Percentiles rank a stretch among this genome's conserved stretches.
These are phyloP conservation scores for Speleostelium caveatum DNA, from an alignment of 78 protist species.

Conservation along the genomic window DNA sequence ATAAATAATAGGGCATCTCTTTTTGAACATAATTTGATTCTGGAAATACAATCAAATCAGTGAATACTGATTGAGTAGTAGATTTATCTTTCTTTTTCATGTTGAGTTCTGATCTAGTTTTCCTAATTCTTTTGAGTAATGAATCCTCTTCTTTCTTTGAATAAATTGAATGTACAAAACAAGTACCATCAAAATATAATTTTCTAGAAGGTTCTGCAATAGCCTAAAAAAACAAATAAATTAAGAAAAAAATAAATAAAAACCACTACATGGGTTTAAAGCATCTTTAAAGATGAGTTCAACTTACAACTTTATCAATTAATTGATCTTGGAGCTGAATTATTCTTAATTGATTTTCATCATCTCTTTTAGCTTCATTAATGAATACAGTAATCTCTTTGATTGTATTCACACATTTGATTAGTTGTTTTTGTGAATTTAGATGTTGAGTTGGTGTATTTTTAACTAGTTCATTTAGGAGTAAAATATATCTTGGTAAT, in stretches of 20 bases:
- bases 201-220: slow-evolving; percentile 26
- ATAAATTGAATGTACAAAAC: slow-evolving; percentile 17
- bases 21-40: slow-evolving; percentile 14
- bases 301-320: slow-evolving; percentile 68
- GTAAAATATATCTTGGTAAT: slow-evolving; percentile 32
- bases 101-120: slow-evolving; percentile 1
- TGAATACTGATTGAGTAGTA: too few species aligned
- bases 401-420: slow-evolving; percentile 19
- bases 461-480: slow-evolving; percentile 38
- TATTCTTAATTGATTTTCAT: slow-evolving; percentile 24
- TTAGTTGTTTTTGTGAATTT: slow-evolving; percentile 2
- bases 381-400: slow-evolving; percentile 37
- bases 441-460: slow-evolving; percentile 16
- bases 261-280: neutral
- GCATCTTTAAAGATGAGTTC: neutral
- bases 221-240: neutral
- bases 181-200: slow-evolving; percentile 24
- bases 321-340: slow-evolving; percentile 32
- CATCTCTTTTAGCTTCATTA: slow-evolving; percentile 77
- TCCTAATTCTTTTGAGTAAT: slow-evolving; percentile 37
- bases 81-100: neutral
- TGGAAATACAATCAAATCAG: slow-evolving; percentile 34
- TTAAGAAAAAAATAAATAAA: neutral
- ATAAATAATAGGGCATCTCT: slow-evolving; percentile 4
- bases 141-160: slow-evolving; percentile 51